A percentile compares a stretch with the other conserved stretches of the same genome.
Conservation (phyloP, 2,329 filamentous ascomycete genomes). For the Pleurostoma richardsiae region DNA sequence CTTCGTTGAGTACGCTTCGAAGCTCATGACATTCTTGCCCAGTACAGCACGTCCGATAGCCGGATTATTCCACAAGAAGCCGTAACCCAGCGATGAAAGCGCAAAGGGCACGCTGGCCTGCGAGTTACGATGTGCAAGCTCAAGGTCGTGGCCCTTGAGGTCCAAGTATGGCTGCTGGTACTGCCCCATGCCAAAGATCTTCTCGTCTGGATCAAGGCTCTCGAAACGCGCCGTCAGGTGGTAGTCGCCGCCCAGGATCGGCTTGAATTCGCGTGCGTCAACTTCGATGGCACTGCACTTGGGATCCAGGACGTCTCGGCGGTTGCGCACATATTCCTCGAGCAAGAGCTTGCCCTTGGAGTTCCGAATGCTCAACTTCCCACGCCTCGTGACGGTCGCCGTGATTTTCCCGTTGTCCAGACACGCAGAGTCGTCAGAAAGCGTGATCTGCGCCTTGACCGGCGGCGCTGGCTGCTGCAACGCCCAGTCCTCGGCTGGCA, state of each 20-base stretch:
- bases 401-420: conserved; percentile 43
- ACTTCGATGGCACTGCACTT: conserved; percentile 54
- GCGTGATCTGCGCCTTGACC: conserved; percentile 7
- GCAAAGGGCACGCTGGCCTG: conserved; percentile 62
- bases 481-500: conserved; percentile 35
- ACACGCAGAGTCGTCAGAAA: conserved; percentile 22
- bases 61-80: conserved; percentile 64
- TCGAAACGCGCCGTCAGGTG: conserved; percentile 56
- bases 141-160: conserved; percentile 57
- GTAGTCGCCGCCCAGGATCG: conserved; percentile 45
- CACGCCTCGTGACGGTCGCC: conserved; percentile 37
- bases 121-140: conserved; percentile 62
- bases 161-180: conserved; percentile 60
- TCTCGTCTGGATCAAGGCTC: conserved; percentile 46
- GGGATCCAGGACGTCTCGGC: conserved; percentile 45
- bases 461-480: conserved; percentile 21
- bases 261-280: conserved; percentile 54
- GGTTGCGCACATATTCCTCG: conserved; percentile 47
- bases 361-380: conserved; percentile 45
- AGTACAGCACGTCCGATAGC: conserved; percentile 55
- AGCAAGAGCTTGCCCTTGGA: conserved; percentile 35
- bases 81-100: conserved; percentile 55
- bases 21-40: conserved; percentile 55
- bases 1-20: conserved; percentile 54
- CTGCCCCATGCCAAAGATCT: conserved; percentile 65